These are phyloP conservation scores for Tuber indicum DNA, from an alignment of 495 filamentous ascomycete genomes.

Conservation along the genomic window DNA sequence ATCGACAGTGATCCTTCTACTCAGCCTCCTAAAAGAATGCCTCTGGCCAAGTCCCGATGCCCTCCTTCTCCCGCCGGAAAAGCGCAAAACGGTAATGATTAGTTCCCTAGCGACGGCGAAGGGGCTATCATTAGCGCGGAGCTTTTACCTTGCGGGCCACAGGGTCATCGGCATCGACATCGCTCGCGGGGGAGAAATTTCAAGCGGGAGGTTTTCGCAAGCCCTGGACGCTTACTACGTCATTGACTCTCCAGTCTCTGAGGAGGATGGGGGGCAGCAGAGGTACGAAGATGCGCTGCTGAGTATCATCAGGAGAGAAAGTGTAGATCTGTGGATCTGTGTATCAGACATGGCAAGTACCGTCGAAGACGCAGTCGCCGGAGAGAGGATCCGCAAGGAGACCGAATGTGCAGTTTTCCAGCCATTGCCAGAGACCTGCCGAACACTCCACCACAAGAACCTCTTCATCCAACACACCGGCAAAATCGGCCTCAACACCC, in stretches of 20 bases:
- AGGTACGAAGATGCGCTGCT: constrained; percentile 46
- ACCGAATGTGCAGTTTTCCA: constrained; percentile 59
- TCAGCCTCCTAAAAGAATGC: constrained; percentile 42
- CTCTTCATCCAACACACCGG: constrained; percentile 53
- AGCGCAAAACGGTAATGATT: constrained; percentile 53
- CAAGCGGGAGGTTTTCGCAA: constrained; percentile 46
- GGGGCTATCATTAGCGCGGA: constrained; percentile 60
- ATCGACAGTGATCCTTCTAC: constrained; percentile 49
- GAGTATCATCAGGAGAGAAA: constrained; percentile 54
- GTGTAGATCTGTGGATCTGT: constrained; percentile 65
- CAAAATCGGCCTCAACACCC: constrained; percentile 51
- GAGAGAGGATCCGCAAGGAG: constrained; percentile 54
- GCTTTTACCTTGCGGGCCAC: constrained; percentile 61
- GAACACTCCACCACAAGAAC: constrained; percentile 52
- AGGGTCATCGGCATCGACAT: constrained; percentile 68
- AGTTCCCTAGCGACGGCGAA: constrained; percentile 66
- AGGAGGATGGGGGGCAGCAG: constrained; percentile 4
- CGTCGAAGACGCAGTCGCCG: constrained; percentile 59
- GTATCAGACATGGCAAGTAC: constrained; percentile 58
- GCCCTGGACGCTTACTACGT: constrained; percentile 52
- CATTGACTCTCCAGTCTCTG: constrained; percentile 45
- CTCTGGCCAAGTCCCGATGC: constrained; percentile 16
- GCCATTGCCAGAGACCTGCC: constrained; percentile 45
- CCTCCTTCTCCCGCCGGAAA: constrained; percentile 37
- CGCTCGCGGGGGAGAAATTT: constrained; percentile 45